Base-by-base conservation (phyloP, 1,284 basidiomycete genomes). In the Apiotrichum sp. region DNA sequence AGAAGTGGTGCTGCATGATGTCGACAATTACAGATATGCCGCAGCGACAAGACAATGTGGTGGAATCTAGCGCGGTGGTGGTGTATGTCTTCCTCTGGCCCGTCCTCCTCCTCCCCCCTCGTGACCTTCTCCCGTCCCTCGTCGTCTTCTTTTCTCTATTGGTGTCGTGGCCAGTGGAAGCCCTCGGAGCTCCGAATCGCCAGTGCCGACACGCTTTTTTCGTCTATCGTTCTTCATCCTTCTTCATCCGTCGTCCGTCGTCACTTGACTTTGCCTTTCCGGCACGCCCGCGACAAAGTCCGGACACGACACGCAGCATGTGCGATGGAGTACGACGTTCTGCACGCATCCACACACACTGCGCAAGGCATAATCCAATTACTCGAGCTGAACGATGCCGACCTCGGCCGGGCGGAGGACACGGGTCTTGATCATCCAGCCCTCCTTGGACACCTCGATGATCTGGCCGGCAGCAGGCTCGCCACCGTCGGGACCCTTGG, bases 381-480 rank as follows among this genome's bases (percentile, higher is more conserved):
- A 70, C 63, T 74, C 73, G 9, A 70, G 65, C 70, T 78, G 77
- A 11, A 87, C 92, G 36, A 98, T 93, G 56, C 95, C 96, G 54
- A 98, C 95, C 79, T 98, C 92, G 29, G 96, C 95, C 4, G 96
- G 91, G 53, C 95, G 83, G 69, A 98, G 77, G 52, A 96, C 84
- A 58, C 95, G 83, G 65, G 89, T 88, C 78, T 93, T 93, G 77
- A 96, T 91, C 77, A 81, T 90, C 79, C 89, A 97, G 10, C 95
- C 93, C 53, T 82, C 81, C 80, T 96, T 95, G 74, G 89, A 87
- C 71, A 89, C 90, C 70, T 97, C 89, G 53, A 96, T 82, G 40
- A 98, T 87, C 4, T 88, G 88, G 22, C 93, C 93, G 2, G 91
- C 85, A 70, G 86, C 86, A 53, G 62, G 66, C 33, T 60, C 56